Conservation (phyloP, 1,284 basidiomycete genomes). For the Trametes versicolor region DNA sequence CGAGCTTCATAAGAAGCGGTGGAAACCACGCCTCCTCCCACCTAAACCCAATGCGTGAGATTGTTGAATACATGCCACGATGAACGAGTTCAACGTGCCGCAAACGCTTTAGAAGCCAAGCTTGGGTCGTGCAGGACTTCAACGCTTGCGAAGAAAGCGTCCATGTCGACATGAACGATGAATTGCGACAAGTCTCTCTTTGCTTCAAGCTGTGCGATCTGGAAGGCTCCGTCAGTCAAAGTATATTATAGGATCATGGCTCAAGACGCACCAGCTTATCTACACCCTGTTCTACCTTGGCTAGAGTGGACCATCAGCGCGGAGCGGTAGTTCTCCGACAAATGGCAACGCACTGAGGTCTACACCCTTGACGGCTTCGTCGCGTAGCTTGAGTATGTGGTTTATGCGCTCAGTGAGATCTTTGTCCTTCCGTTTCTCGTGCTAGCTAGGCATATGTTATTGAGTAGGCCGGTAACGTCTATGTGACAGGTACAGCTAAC, state of each 20-base stretch:
- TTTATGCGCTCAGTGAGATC: slow-evolving; percentile 79
- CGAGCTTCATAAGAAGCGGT: slow-evolving; percentile 95
- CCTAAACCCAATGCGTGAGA: slow-evolving; percentile 50
- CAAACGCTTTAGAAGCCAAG: slow-evolving; percentile 88
- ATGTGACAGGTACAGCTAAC: slow-evolving; percentile 47
- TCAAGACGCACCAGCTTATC: slow-evolving; percentile 57
- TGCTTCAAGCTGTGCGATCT: slow-evolving; percentile 83
- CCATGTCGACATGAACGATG: slow-evolving; percentile 91
- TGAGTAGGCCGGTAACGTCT: background rate
- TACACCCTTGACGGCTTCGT: slow-evolving; percentile 64
- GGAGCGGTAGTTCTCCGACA: background rate
- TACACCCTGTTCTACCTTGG: slow-evolving; percentile 59
- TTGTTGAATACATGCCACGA: background rate
- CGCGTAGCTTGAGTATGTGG: slow-evolving; percentile 70
- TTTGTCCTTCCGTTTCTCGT: slow-evolving; percentile 86
- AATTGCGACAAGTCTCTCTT: slow-evolving; percentile 83
- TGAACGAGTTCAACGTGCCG: slow-evolving; percentile 58
- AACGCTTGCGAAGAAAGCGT: slow-evolving; percentile 81
- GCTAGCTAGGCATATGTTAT: slow-evolving; percentile 51
- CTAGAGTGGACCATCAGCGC: slow-evolving; percentile 43
- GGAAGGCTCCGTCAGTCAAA: background rate
- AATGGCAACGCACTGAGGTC: slow-evolving; percentile 63
- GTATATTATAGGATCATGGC: too few relatives aligned
- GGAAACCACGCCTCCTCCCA: slow-evolving; percentile 80
- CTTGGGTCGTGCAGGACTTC: slow-evolving; percentile 84